A percentile compares a stretch with the other conserved stretches of the same genome.
Conservation (phyloP, 768 basidiomycete species). For the Lactarius vividus region DNA sequence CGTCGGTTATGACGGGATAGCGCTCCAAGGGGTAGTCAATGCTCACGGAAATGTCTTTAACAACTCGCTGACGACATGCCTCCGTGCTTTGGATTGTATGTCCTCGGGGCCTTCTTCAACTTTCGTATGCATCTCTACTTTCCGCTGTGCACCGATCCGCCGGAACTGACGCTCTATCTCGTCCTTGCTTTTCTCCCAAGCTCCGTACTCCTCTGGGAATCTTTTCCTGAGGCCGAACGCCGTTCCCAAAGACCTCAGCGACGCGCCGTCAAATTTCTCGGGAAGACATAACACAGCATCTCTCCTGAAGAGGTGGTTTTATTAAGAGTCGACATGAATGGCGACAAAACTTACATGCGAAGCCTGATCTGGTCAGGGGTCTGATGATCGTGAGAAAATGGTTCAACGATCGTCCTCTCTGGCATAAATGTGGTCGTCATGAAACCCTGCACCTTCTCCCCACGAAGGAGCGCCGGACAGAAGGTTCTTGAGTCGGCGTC, state of each 20-base stretch:
- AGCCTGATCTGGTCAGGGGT: constrained; percentile 5
- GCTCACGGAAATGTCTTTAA: constrained; percentile 14
- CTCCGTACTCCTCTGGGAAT: constrained; percentile 1
- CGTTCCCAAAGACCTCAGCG: not conserved
- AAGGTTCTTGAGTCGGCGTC: not conserved
- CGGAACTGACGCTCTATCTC: not conserved
- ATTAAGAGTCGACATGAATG: not conserved
- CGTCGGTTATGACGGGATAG: not conserved
- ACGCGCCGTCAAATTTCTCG: not conserved
- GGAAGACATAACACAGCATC: constrained; percentile 14
- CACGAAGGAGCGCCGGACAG: constrained; percentile 16
- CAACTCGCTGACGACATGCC: constrained; percentile 2
- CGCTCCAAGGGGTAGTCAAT: not conserved
- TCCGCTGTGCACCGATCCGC: not conserved
- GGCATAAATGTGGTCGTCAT: constrained; percentile 16
- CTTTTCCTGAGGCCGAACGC: not conserved
- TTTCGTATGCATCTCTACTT: not conserved
- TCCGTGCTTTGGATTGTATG: not conserved
- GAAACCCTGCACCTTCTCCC: constrained; percentile 29
- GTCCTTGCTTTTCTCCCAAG: not conserved
- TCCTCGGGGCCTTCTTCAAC: not conserved
- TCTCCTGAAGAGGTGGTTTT: not conserved
- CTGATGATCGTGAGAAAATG: not conserved
- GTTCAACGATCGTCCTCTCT: not conserved
- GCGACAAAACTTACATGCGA: constrained; percentile 3